phyloP scores from a whole-genome alignment of 768 basidiomycete genomes.

The Mycena olivaceomarginata region DNA sequence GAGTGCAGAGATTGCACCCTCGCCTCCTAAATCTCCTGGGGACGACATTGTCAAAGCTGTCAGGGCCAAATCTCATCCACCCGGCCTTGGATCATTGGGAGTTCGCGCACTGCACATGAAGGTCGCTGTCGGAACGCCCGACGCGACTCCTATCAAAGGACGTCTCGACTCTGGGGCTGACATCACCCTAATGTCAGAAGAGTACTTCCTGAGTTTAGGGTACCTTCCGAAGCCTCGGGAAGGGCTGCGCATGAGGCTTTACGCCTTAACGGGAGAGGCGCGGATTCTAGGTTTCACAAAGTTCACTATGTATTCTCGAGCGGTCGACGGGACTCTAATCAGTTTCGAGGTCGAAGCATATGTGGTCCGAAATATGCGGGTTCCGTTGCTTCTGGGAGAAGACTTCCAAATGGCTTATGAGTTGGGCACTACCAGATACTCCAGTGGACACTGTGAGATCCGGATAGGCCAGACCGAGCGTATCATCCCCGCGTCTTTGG shows the following conservation, averaged over 20 bases:
- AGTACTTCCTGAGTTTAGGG: not conserved
- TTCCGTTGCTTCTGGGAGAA: too few species aligned
- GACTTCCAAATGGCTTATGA: conserved; percentile 43
- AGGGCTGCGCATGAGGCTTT: conserved; percentile 33
- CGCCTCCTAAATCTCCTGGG: too few species aligned
- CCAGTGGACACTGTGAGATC: conserved; percentile 30
- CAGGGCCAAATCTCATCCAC: not conserved
- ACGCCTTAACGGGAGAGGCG: conserved; percentile 31
- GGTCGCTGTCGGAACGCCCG: not conserved
- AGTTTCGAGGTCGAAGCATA: too few species aligned
- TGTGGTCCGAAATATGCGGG: too few species aligned
- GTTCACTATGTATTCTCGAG: not conserved
- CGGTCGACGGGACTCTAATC: not conserved
- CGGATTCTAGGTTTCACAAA: conserved; percentile 44
- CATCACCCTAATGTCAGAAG: conserved; percentile 40
- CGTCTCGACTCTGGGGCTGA: conserved; percentile 41
- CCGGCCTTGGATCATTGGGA: conserved; percentile 16
- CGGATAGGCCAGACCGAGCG: not conserved
- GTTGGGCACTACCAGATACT: conserved; percentile 36
- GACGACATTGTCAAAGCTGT: too few species aligned
- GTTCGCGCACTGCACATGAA: conserved; percentile 26
- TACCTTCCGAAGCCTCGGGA: not conserved
- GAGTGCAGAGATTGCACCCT: too few species aligned
- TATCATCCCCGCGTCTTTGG: conserved; percentile 22
- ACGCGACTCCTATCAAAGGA: not conserved